Base-by-base conservation (phyloP, 345 rosid genomes). In the Erodium maritimum region DNA sequence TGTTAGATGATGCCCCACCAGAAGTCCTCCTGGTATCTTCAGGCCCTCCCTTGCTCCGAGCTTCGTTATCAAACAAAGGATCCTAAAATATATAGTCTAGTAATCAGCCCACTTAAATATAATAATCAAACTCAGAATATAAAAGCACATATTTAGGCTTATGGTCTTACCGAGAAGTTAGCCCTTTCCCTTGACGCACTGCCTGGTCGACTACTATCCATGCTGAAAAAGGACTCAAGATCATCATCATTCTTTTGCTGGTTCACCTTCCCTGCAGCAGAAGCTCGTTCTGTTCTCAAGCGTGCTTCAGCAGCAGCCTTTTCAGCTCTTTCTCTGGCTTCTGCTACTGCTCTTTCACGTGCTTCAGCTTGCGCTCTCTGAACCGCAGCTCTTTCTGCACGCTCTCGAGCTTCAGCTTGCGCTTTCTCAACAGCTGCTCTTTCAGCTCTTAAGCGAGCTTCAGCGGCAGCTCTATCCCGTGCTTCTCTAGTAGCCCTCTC, bases 351-450 rank as follows among this genome's bases (percentile, higher is more conserved):
- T 70, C 98, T 83, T 75, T 87, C 95, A 71, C 97, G 94, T 56
- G 97, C 99, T 80, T 93, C 99, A 57, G 95, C 88, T 65, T 87
- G 90, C 18, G 80, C 99, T 79, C 99, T 83, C 65, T 80, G 91
- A 65, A 93, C 97, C 5, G 97, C 97, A 52, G 84, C 82, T 75
- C 94, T 80, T 75, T 79, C 96, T 9, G 99, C 86, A 33, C 99
- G 89, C 66, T 79, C 89, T 58, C 99, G 83, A 57, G 95, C 94
- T 66, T 77, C 94, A 17, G 88, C 66, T 59, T 85, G 56, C 58
- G 61, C 95, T 73, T 84, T 91, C 42, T 53, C 95, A 59, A 78
- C 91, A 75, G 95, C 91, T 67, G 94, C 89, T 76, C 90, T 83
- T 71, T 93, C 95, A 63, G 86, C 88, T 80, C 71, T 93, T 9